phyloP scores from a whole-genome alignment of 441 rosid genomes.

The Corymbia citriodora region DNA sequence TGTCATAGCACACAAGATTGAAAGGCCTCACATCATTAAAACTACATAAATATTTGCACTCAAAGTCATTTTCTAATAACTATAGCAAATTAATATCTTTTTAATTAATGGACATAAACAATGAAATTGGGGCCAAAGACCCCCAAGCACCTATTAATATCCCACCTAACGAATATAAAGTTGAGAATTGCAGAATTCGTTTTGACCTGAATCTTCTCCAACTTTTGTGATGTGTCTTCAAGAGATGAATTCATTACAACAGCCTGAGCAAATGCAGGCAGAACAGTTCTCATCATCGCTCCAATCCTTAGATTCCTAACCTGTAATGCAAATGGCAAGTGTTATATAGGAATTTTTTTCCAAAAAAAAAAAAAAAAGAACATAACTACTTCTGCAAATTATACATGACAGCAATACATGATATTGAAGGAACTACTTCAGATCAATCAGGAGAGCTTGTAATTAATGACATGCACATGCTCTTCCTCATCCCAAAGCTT shows the following conservation, averaged over 20 bases:
- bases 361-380: not conserved
- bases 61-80: not conserved
- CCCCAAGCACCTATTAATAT: not conserved
- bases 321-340: constrained; percentile 17
- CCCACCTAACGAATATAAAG: not conserved
- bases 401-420: not conserved
- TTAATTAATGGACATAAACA: not conserved
- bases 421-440: not conserved
- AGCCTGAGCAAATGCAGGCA: constrained; percentile 87
- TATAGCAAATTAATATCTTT: not conserved
- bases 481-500: not conserved
- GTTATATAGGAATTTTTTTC: not conserved
- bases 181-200: not conserved
- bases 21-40: not conserved
- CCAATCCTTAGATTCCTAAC: constrained; percentile 86
- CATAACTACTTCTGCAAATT: not conserved
- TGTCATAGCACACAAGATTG: not conserved
- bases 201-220: constrained; percentile 67
- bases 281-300: constrained; percentile 85
- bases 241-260: constrained; percentile 52
- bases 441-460: not conserved
- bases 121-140: not conserved
- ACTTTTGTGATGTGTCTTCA: constrained; percentile 29
- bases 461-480: not conserved
- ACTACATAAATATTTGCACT: not conserved